Conservation (phyloP, 352 stramenopile species). For the Peronospora belbahrii region DNA sequence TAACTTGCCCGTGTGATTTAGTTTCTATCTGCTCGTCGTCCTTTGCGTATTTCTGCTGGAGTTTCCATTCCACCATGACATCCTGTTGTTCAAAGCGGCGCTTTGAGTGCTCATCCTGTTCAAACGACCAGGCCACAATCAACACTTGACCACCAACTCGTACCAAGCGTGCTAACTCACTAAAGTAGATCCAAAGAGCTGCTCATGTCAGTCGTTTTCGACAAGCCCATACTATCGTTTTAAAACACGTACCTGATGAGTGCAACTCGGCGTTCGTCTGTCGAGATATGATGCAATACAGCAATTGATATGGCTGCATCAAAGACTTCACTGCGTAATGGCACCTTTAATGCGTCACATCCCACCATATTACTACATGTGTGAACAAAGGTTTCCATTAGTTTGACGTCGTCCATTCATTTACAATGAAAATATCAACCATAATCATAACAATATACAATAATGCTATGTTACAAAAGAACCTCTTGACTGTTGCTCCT, state of each 20-base stretch:
- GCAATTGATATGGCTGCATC: constrained; percentile 80
- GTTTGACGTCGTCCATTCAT: not conserved
- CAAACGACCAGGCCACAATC: constrained; percentile 77
- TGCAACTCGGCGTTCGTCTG: constrained; percentile 51
- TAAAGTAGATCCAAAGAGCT: constrained; percentile 5
- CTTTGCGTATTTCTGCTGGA: constrained; percentile 70
- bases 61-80: constrained; percentile 83
- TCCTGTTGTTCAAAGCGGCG: constrained; percentile 69
- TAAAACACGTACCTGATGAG: constrained; percentile 40
- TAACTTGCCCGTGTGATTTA: constrained; percentile 31
- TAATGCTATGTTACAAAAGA: not conserved
- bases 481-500: constrained; percentile 35
- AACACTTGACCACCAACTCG: constrained; percentile 44
- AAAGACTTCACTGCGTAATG: constrained; percentile 46
- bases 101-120: constrained; percentile 74
- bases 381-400: constrained; percentile 4
- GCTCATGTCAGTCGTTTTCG: not conserved
- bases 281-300: constrained; percentile 82
- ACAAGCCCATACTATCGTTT: not conserved
- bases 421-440: not conserved
- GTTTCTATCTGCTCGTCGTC: constrained; percentile 3
- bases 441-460: too few species aligned
- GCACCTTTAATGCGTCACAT: constrained; percentile 60
- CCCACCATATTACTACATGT: constrained; percentile 47
- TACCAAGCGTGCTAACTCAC: constrained; percentile 62